These are phyloP conservation scores for Ustilago trichophora DNA, from an alignment of 1,284 basidiomycete genomes.

Conservation along the genomic window DNA sequence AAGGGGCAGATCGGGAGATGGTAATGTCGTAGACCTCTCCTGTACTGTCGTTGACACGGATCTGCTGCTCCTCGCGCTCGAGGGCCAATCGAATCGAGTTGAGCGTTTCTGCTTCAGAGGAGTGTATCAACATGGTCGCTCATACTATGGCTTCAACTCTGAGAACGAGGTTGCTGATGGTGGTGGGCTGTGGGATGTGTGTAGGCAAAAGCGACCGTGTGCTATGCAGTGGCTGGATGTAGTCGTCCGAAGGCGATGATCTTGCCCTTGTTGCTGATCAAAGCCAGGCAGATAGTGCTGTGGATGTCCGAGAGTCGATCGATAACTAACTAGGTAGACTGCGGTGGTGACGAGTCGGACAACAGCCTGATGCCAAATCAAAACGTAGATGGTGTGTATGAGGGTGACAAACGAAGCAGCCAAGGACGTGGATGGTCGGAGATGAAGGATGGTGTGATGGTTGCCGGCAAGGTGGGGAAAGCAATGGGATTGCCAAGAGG, in stretches of 20 bases:
- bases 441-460: background rate
- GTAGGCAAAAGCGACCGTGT: too few species aligned
- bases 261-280: too few species aligned
- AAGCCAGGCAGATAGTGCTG: too few species aligned
- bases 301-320: too few species aligned
- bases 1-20: slow-evolving; percentile 57
- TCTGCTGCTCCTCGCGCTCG: slow-evolving; percentile 58
- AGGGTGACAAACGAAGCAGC: too few species aligned
- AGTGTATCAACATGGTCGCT: slow-evolving; percentile 44
- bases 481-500: too few species aligned
- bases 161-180: background rate
- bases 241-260: too few species aligned
- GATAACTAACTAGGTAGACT: background rate
- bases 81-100: slow-evolving; percentile 55
- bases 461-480: slow-evolving; percentile 1
- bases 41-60: slow-evolving; percentile 56
- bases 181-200: background rate
- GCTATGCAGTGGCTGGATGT: too few species aligned
- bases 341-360: background rate
- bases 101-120: slow-evolving; percentile 53
- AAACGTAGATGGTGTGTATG: background rate
- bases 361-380: background rate
- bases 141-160: slow-evolving; percentile 13
- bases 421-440: slow-evolving; percentile 2
- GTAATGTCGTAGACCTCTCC: slow-evolving; percentile 62